Conservation (phyloP, 2,329 filamentous ascomycete genomes). For the Trichoderma endophyticum region DNA sequence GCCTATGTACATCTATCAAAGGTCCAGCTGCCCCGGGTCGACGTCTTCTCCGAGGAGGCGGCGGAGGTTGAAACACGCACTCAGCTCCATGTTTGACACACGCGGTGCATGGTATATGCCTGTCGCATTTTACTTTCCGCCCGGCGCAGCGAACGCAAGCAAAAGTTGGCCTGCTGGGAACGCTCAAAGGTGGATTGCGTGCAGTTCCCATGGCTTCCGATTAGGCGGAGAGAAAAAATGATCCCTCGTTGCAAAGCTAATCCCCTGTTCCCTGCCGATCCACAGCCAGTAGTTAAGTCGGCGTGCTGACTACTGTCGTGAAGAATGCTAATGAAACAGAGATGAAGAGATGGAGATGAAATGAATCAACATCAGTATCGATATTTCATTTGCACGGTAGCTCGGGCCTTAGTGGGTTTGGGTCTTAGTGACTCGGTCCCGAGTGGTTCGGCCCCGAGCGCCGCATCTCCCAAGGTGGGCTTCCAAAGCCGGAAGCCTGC, state of each 20-base stretch:
- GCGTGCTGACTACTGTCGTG: background rate
- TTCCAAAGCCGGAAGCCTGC: background rate
- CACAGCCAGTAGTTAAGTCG: background rate
- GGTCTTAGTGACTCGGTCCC: background rate
- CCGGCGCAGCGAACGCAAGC: background rate
- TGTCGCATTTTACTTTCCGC: background rate
- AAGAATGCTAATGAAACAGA: background rate
- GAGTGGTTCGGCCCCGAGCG: background rate
- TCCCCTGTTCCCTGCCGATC: background rate
- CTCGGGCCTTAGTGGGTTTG: background rate
- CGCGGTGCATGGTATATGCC: background rate
- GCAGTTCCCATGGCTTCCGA: background rate
- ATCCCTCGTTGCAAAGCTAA: background rate
- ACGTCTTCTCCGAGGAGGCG: background rate
- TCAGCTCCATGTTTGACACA: background rate
- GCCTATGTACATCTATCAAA: background rate
- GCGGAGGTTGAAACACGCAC: constrained; percentile 4
- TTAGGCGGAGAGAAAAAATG: background rate
- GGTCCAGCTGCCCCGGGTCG: background rate
- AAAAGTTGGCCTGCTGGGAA: background rate
- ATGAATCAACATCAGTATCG: background rate
- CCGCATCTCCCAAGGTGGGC: background rate
- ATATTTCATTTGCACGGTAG: background rate
- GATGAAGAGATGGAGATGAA: background rate
- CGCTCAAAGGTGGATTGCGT: background rate